Percentiles rank a stretch among this genome's conserved stretches.
These are phyloP conservation scores for Guadua angustifolia DNA, from an alignment of 176 grass and related monocot genomes.

Conservation along the genomic window DNA sequence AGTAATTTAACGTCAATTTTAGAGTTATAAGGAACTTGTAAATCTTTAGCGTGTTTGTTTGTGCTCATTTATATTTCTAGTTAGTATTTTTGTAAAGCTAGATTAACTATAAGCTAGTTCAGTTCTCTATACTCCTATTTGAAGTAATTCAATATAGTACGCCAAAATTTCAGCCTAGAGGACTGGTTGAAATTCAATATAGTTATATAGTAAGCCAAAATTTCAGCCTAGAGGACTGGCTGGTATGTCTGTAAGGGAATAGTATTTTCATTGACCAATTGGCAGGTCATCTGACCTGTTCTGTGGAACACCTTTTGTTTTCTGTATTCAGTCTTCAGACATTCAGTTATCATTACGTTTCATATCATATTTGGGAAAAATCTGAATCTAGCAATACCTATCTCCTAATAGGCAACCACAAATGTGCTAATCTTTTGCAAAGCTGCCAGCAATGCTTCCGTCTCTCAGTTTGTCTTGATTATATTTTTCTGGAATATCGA, in stretches of 20 bases:
- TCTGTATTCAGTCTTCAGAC: not conserved
- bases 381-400: not conserved
- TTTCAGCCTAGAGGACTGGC: not conserved
- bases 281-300: not conserved
- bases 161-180: not conserved
- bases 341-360: not conserved
- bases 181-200: not conserved
- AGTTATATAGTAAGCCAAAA: not conserved
- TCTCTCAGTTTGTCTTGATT: slow-evolving; percentile 1
- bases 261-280: not conserved
- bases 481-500: not conserved
- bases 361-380: not conserved
- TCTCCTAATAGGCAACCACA: not conserved
- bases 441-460: not conserved
- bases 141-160: not conserved
- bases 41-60: not conserved
- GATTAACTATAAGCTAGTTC: not conserved
- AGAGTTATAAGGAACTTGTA: not conserved
- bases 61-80: not conserved
- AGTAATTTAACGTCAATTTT: not conserved
- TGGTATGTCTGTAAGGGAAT: not conserved
- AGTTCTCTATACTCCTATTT: not conserved
- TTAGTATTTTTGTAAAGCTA: not conserved
- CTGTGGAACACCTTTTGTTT: not conserved
- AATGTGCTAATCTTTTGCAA: not conserved